Evolutionary conservation across 192 early-diverging fungal genomes (phyloP).

Genomic region (Thamnidium elegans): DNA sequence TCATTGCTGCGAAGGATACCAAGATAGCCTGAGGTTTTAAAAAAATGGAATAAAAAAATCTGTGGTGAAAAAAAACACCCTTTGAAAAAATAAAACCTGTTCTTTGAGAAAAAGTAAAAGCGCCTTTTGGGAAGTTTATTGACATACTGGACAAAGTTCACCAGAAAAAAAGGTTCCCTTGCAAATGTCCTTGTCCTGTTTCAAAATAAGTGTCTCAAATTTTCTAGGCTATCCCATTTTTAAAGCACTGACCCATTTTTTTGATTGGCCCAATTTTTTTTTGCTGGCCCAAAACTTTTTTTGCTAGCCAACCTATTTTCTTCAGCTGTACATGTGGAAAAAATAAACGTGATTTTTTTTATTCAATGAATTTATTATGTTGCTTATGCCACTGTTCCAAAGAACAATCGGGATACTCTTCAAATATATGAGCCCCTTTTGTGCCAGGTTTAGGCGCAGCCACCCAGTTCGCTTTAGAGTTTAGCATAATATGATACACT

Average conservation of each 20-base stretch:
- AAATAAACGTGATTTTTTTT: not conserved
- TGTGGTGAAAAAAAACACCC: not conserved
- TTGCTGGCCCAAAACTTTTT: too few relatives aligned
- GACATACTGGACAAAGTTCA: too few relatives aligned
- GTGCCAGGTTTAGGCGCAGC: conserved; percentile 27
- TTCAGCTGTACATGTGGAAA: too few relatives aligned
- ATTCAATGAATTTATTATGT: conserved; percentile 32
- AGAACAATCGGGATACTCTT: conserved; percentile 50
- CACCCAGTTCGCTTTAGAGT: conserved; percentile 46
- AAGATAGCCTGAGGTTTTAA: not conserved
- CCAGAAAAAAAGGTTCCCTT: too few relatives aligned
- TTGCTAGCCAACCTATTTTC: too few relatives aligned
- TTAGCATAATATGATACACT: conserved; percentile 45
- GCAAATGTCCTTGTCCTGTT: too few relatives aligned
- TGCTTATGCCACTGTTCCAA: conserved; percentile 59
- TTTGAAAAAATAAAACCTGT: too few relatives aligned
- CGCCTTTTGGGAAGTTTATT: too few relatives aligned
- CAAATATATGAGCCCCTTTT: conserved; percentile 37
- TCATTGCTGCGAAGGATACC: not conserved
- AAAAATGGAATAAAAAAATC: not conserved
- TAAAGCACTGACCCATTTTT: too few relatives aligned
- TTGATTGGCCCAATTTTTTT: too few relatives aligned
- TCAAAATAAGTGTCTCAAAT: too few relatives aligned
- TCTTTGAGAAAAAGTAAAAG: not conserved
- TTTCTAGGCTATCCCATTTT: too few relatives aligned